These are phyloP conservation scores for Aspergillus calidoustus DNA, from an alignment of 2,329 filamentous ascomycete species.

Conservation along the genomic window DNA sequence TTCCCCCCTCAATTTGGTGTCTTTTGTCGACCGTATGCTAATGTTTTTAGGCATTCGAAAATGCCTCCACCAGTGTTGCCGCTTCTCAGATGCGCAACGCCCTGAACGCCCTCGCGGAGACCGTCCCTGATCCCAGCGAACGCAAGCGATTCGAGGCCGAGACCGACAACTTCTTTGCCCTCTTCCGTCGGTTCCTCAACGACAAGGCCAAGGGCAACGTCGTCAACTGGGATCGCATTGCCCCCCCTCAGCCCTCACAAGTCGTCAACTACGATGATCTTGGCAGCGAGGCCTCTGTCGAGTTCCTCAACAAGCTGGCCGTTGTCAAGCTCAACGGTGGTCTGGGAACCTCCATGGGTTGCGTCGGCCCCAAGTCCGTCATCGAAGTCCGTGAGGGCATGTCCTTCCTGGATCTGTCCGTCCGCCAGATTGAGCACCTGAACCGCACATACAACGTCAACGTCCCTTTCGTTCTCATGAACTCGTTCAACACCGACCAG, in stretches of 20 bases:
- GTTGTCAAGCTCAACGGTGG: constrained; percentile 99
- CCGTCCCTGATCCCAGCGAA: constrained; percentile 75
- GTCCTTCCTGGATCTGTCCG: constrained; percentile 98
- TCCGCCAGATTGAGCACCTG: constrained; percentile 98
- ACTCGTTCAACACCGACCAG: constrained; percentile 99
- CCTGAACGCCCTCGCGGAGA: constrained; percentile 88
- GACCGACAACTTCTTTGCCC: constrained; percentile 99
- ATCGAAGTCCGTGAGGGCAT: constrained; percentile 99
- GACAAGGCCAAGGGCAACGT: constrained; percentile 98
- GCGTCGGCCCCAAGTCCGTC: constrained; percentile 98
- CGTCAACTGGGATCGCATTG: constrained; percentile 96
- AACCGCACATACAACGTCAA: constrained; percentile 98
- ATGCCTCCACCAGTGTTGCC: constrained; percentile 96
- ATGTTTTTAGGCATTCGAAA: constrained; percentile 83
- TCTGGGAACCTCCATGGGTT: constrained; percentile 99
- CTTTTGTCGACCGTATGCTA: background rate
- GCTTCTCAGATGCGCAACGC: constrained; percentile 99
- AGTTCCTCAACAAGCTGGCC: constrained; percentile 95
- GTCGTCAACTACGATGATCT: constrained; percentile 94
- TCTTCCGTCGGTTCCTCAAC: constrained; percentile 97
- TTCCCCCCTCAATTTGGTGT: background rate
- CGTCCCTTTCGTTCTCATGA: constrained; percentile 98
- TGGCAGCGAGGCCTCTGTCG: constrained; percentile 84
- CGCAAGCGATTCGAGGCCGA: constrained; percentile 93
- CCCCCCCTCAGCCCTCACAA: constrained; percentile 88